Conservation (phyloP, 768 basidiomycete species). For the Gymnopilus junonius region DNA sequence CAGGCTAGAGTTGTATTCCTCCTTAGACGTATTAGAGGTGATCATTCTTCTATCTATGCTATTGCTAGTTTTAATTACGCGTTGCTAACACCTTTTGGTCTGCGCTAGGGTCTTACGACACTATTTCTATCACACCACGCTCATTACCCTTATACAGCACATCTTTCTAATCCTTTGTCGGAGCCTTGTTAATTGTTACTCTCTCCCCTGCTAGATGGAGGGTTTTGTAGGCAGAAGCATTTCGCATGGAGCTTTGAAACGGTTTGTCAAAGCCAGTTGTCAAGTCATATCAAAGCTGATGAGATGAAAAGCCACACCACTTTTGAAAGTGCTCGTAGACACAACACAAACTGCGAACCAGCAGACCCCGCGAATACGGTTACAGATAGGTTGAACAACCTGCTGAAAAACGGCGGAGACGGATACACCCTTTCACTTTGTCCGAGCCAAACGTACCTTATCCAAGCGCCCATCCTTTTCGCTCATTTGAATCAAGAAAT, state of each 20-base stretch:
- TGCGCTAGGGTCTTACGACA: not conserved
- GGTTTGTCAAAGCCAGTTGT: not conserved
- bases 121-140: not conserved
- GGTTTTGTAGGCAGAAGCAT: not conserved
- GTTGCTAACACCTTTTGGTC: not conserved
- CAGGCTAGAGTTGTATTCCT: not conserved
- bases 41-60: not conserved
- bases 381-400: constrained; percentile 66
- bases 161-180: not conserved
- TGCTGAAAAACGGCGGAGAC: constrained; percentile 66
- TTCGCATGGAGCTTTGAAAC: not conserved
- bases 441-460: constrained; percentile 60
- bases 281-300: not conserved
- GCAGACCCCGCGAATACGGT: constrained; percentile 64
- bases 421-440: constrained; percentile 74
- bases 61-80: not conserved
- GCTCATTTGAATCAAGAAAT: constrained; percentile 78
- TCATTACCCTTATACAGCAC: not conserved
- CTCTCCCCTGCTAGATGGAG: not conserved
- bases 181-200: not conserved
- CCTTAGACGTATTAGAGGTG: constrained; percentile 3
- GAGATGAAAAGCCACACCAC: not conserved
- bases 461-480: constrained; percentile 71
- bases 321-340: constrained; percentile 6
- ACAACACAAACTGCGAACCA: constrained; percentile 34